Evolutionary conservation across 768 basidiomycete species (phyloP).

Genomic region (Mycena indigotica): DNA sequence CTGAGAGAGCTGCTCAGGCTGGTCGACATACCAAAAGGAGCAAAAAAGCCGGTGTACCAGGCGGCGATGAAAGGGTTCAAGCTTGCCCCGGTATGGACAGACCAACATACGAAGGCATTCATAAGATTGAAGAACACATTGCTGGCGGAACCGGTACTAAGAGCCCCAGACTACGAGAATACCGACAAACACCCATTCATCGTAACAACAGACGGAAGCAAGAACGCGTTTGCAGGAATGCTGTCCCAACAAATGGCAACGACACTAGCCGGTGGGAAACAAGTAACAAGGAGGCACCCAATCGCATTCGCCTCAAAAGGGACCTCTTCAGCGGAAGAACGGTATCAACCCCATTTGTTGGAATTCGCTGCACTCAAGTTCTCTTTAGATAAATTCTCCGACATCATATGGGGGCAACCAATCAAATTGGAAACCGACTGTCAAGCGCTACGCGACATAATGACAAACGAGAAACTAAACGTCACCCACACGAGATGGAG

Average conservation of each 20-base stretch:
- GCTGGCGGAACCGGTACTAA: constrained; percentile 28
- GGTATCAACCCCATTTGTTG: constrained; percentile 36
- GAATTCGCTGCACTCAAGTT: constrained; percentile 42
- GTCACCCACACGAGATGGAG: constrained; percentile 37
- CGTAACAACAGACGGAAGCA: constrained; percentile 39
- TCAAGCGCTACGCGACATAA: constrained; percentile 34
- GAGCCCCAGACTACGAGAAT: constrained; percentile 14
- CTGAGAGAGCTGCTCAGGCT: constrained; percentile 5
- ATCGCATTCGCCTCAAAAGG: constrained; percentile 37
- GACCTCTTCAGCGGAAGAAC: constrained; percentile 32
- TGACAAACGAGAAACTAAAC: constrained; percentile 31
- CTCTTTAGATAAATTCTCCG: constrained; percentile 32
- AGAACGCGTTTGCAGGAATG: constrained; percentile 36
- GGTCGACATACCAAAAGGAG: not conserved
- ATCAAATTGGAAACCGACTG: constrained; percentile 41
- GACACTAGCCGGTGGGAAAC: constrained; percentile 25
- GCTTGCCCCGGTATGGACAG: constrained; percentile 22
- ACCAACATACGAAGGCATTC: constrained; percentile 30
- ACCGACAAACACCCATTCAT: constrained; percentile 38
- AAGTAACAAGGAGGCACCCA: constrained; percentile 25
- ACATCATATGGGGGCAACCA: constrained; percentile 32
- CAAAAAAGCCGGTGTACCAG: not conserved
- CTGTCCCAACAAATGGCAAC: constrained; percentile 29
- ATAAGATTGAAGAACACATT: constrained; percentile 28
- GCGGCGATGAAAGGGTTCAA: not conserved